Conservation (phyloP, 768 basidiomycete genomes). For the Hortiboletus flavorubellus region DNA sequence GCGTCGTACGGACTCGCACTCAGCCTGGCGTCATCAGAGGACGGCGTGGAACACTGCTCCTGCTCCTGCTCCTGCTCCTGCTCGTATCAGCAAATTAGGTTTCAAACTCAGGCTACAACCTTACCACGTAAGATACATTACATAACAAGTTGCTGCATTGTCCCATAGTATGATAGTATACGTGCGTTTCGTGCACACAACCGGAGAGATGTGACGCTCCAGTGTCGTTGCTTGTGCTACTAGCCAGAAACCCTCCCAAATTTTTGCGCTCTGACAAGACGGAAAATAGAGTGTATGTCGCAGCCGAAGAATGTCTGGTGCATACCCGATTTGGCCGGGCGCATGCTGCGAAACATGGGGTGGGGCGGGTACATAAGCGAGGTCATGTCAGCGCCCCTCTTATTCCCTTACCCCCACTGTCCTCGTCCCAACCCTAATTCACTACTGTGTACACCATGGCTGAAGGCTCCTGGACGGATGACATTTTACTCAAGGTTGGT, state of each 20-base stretch:
- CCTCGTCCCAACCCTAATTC: not conserved
- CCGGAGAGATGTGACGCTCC: not conserved
- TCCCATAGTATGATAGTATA: no score
- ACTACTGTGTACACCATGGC: constrained; percentile 41
- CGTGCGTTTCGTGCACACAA: not conserved
- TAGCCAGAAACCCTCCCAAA: no score
- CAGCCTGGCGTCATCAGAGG: no score
- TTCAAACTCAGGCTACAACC: no score
- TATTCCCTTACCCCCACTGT: constrained; percentile 11
- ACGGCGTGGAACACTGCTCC: no score
- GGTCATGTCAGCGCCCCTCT: constrained; percentile 11
- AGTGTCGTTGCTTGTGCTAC: no score
- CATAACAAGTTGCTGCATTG: no score
- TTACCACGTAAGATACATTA: no score
- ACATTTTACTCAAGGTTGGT: constrained; percentile 73
- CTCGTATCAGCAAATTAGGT: no score
- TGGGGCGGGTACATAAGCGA: constrained; percentile 27
- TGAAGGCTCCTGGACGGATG: constrained; percentile 66
- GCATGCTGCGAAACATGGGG: constrained; percentile 13
- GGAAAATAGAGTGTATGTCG: constrained; percentile 39
- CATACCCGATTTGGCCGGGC: constrained; percentile 6
- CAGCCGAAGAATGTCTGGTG: not conserved
- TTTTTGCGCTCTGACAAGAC: constrained; percentile 50
- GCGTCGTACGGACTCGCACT: no score
- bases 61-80: no score